These are phyloP conservation scores for Aphanomyces invadans DNA, from an alignment of 352 stramenopile genomes.

Conservation along the genomic window DNA sequence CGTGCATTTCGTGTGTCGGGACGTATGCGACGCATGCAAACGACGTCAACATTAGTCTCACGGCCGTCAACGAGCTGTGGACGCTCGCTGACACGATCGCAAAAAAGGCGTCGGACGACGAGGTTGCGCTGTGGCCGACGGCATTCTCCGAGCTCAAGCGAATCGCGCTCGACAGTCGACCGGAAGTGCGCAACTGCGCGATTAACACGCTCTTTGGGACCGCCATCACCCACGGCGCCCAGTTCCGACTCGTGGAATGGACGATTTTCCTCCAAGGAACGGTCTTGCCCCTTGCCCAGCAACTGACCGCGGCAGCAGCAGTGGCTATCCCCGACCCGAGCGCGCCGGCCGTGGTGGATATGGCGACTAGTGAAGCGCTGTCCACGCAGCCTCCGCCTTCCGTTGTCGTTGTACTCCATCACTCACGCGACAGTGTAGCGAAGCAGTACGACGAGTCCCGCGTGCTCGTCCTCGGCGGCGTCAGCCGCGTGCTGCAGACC, in stretches of 20 bases:
- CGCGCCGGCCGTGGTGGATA: too few species aligned
- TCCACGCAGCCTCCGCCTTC: too few species aligned
- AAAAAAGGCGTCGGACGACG: too few species aligned
- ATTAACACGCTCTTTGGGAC: conserved; percentile 98
- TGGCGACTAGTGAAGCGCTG: too few species aligned
- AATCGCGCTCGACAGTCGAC: conserved; percentile 87
- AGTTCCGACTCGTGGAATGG: conserved; percentile 89
- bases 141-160: conserved; percentile 75
- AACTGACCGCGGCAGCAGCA: conserved; percentile 28
- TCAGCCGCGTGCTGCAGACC: conserved; percentile 89
- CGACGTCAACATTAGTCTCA: conserved; percentile 97
- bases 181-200: conserved; percentile 94
- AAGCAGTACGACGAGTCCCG: conserved; percentile 98
- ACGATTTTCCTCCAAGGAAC: conserved; percentile 90
- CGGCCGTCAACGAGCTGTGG: conserved; percentile 95
- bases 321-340: too few species aligned
- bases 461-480: conserved; percentile 89
- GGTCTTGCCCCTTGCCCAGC: conserved; percentile 83
- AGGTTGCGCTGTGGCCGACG: conserved; percentile 39
- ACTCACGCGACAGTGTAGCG: conserved; percentile 90
- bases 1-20: conserved; percentile 89
- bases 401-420: conserved; percentile 62
- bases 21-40: conserved; percentile 89
- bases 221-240: conserved; percentile 89
- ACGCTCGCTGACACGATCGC: conserved; percentile 85